Conservation (phyloP, 371 early-diverging fungal species). For the Syncephalastrum sp. region DNA sequence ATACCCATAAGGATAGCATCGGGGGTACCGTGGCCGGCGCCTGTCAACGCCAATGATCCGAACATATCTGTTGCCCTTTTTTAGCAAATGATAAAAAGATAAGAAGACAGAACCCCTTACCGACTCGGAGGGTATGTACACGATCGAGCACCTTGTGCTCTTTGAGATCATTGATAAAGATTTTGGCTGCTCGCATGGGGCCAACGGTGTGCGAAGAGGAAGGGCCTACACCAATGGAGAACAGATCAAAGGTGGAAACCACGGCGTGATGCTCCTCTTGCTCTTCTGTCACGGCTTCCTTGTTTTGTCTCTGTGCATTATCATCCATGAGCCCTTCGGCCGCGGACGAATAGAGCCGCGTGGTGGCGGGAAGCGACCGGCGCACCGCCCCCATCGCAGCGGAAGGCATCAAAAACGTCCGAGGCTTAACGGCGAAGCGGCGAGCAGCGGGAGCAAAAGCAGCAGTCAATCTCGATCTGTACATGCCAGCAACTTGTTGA, state of each 20-base stretch:
- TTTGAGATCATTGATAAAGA: constrained; percentile 85
- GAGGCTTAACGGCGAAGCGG: too few relatives aligned
- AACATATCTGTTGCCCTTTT: constrained; percentile 66
- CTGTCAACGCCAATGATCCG: constrained; percentile 93
- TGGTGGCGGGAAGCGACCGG: too few relatives aligned
- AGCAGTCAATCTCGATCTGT: constrained; percentile 6
- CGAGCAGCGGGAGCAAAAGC: constrained; percentile 1
- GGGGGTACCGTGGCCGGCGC: constrained; percentile 94
- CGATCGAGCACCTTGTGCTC: constrained; percentile 70
- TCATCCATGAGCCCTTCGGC: background rate
- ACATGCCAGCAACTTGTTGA: constrained; percentile 8
- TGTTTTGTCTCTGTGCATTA: too few relatives aligned
- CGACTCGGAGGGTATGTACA: constrained; percentile 71
- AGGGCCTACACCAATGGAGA: constrained; percentile 95
- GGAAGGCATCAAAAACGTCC: too few relatives aligned
- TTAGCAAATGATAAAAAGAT: constrained; percentile 1
- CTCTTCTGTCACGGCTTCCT: background rate
- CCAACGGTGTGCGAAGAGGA: constrained; percentile 92
- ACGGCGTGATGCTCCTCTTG: constrained; percentile 75
- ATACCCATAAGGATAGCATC: constrained; percentile 88
- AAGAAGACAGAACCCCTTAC: constrained; percentile 23
- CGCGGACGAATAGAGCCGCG: constrained; percentile 8
- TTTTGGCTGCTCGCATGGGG: constrained; percentile 95
- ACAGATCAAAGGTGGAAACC: constrained; percentile 92
- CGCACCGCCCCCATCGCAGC: too few relatives aligned